A percentile compares a stretch with the other conserved stretches of the same genome.
Evolutionary conservation across 2,329 filamentous ascomycete genomes (phyloP).

Genomic region (Dendryphion nanum): DNA sequence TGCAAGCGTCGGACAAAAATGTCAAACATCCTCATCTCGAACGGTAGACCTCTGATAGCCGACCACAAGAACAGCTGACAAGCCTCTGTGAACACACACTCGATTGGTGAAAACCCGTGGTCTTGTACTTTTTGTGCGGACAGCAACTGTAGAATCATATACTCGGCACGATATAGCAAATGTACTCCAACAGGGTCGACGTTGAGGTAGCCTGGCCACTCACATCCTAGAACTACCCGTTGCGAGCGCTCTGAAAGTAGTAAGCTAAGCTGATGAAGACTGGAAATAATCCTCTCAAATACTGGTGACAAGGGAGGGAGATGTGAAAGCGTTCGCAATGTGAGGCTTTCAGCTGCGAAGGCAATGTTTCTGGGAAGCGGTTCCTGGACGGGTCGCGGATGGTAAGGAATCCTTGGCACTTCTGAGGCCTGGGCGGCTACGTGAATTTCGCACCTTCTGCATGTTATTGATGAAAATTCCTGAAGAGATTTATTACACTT

Average conservation of each 20-base stretch:
- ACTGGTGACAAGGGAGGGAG: background rate
- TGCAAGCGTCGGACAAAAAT: constrained; percentile 15
- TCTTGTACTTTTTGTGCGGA: constrained; percentile 9
- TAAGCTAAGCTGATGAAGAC: background rate
- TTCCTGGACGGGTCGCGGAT: constrained; percentile 6
- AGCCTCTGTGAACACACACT: constrained; percentile 15
- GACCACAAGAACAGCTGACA: constrained; percentile 21
- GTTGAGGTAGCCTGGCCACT: too few relatives aligned
- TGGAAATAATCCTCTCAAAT: background rate
- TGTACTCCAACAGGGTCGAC: constrained; percentile 9
- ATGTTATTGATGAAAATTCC: background rate
- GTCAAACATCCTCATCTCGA: constrained; percentile 16
- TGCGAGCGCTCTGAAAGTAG: too few relatives aligned
- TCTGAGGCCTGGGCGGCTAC: constrained; percentile 15
- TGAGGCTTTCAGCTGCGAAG: background rate
- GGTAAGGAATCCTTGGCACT: constrained; percentile 4
- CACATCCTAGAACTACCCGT: too few relatives aligned
- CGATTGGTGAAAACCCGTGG: constrained; percentile 9
- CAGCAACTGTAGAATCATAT: constrained; percentile 11
- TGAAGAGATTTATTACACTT: background rate
- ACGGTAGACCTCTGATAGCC: constrained; percentile 12
- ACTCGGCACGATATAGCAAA: constrained; percentile 17
- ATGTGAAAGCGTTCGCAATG: background rate
- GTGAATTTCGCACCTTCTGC: constrained; percentile 23
- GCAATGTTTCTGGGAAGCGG: background rate